These are phyloP conservation scores for Dentipellis sp. DNA, from an alignment of 768 basidiomycete genomes.

Conservation along the genomic window DNA sequence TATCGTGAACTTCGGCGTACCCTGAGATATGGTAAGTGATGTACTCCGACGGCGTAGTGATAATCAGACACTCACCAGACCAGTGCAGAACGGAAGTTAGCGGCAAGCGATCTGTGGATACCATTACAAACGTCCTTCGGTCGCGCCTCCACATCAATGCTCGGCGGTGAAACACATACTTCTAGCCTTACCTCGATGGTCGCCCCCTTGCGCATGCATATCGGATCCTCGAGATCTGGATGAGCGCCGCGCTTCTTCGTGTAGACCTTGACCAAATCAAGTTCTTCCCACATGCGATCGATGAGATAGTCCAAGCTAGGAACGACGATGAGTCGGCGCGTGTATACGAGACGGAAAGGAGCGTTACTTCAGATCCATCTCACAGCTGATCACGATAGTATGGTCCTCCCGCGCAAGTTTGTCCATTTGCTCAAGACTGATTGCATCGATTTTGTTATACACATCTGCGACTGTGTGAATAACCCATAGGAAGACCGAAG, in stretches of 20 bases:
- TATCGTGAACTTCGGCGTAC: constrained; percentile 16
- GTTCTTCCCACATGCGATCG: constrained; percentile 70
- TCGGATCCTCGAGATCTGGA: constrained; percentile 86
- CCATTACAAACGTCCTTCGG: constrained; percentile 80
- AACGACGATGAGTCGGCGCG: neutral
- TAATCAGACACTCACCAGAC: constrained; percentile 58
- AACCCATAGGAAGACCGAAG: constrained; percentile 5
- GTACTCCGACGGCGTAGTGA: neutral
- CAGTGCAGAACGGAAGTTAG: constrained; percentile 90
- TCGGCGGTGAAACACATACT: neutral
- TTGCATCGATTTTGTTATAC: constrained; percentile 94
- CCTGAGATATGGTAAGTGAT: constrained; percentile 1
- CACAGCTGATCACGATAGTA: constrained; percentile 94
- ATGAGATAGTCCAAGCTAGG: constrained; percentile 62
- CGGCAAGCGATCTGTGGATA: constrained; percentile 81
- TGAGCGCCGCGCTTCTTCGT: constrained; percentile 96
- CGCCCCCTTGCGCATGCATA: constrained; percentile 84
- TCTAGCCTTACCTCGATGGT: constrained; percentile 68
- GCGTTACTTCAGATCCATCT: constrained; percentile 80
- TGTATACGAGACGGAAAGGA: neutral
- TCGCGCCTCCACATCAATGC: neutral
- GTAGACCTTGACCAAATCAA: constrained; percentile 84
- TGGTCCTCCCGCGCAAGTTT: constrained; percentile 74
- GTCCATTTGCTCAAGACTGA: constrained; percentile 77
- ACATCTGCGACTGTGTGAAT: constrained; percentile 44